Evolutionary conservation across 192 early-diverging fungal genomes (phyloP), one percentile per base, ranked within the genome.

Genomic region (Chytriomyces confervae): DNA sequence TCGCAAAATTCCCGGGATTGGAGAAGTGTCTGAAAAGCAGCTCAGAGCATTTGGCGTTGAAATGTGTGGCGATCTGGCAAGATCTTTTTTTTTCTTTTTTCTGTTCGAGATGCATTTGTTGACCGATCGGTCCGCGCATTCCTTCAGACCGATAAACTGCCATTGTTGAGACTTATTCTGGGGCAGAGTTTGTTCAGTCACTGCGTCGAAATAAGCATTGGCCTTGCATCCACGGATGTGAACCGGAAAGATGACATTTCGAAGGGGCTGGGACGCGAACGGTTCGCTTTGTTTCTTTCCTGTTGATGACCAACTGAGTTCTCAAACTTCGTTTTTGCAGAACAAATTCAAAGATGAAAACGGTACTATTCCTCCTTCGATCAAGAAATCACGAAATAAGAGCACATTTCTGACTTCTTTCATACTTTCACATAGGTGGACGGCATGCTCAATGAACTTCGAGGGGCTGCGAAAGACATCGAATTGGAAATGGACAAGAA

Each of bases 1-100:
- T 2, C 84, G 92, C 48, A 91, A 91, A 63, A 81, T 92, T 46
- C 65, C 76, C 27, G 86, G 88, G 47, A 80, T 92, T 11, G 91
- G 91, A 9, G 76, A 83, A 43, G 89, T 91, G 2, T 81, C 87
- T 1, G 91, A 91, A 72, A 75, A 84, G 71, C 70, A 87, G 10
- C 66, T 92, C 57, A 77, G 86, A 62, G 83, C 85, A 11, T 66
- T 92, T 27, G 83, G 86, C 1, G 79, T 92, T 6, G 78, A 84
- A 18, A 87, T 66, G 11, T 91, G 90, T 62, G 79, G 75, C 6
- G 88, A 91, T 63, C 65, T 86, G 77, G 84, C 78, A 47, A 36
- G 80, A 82, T 75, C 6, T 23, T 36, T 18, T 23, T 24, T 64
- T 63, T n/a, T 20, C 46, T 7, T 36, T 75, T 29, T 75, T 18